Base-by-base conservation (phyloP, 2,329 filamentous ascomycete species). In the Fusarium albidum region DNA sequence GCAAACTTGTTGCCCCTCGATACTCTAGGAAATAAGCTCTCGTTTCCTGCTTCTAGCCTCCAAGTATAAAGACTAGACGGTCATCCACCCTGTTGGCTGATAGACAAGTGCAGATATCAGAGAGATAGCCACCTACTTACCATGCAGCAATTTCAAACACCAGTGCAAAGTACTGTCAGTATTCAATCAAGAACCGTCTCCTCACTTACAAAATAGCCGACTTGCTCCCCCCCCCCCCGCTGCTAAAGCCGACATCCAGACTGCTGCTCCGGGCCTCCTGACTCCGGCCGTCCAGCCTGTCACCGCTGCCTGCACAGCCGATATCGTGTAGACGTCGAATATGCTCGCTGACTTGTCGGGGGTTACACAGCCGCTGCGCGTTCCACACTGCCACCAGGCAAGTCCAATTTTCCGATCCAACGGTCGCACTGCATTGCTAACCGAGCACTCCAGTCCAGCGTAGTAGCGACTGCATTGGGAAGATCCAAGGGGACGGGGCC, bases 371-470 rank as follows among this genome's bases (percentile, higher is more conserved):
- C 45, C 33, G 38, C 31, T 49, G 26, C 21, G 51, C 61, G 43
- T 59, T 40, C 12, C 52, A 65, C 56, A 43, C 49, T 15, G 42
- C 45, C 42, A 37, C 53, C 39, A 56, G 57, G 51, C 61, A 43
- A 56, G 56, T 55, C 3, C 41, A 65, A 61, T 48, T 49, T 34
- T 52, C 52, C 55, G 58, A 66, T 41, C 15, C 7, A 25, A 15
- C 27, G 5, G 34, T 25, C 5, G 21, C n/a, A 40, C 47, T 14
- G 12, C 42, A 25, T 50, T 50, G 6, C 47, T 52, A 25, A 55
- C 17, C 14, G 6, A 43, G 27, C n/a, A n/a, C 18, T 37, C 34
- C 42, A 49, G n/a, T n/a, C n/a, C n/a, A n/a, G n/a, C n/a, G n/a
- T n/a, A n/a, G n/a, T n/a, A n/a, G 63, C 40, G 49, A 49, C 39